A percentile compares a stretch with the other conserved stretches of the same genome.
phyloP scores from a whole-genome alignment of 116 monocot genomes.

The Zostera marina region DNA sequence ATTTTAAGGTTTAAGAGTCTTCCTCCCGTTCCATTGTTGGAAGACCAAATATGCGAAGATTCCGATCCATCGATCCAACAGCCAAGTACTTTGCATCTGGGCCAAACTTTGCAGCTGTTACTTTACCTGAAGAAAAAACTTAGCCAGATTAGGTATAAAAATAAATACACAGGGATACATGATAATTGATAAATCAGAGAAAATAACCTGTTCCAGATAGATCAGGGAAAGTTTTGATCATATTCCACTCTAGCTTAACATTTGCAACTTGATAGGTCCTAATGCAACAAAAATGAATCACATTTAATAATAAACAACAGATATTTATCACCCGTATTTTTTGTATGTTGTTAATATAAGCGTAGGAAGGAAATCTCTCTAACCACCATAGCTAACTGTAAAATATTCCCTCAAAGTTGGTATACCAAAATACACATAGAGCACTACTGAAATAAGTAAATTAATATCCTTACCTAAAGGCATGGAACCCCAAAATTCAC shows the following conservation, averaged over 20 bases:
- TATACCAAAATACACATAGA: no score
- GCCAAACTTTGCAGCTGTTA: slow-evolving; percentile 65
- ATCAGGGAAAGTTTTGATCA: slow-evolving; percentile 85
- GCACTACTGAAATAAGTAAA: no score
- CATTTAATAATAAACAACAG: background rate
- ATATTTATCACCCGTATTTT: background rate
- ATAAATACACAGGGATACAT: no score
- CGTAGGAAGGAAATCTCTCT: no score
- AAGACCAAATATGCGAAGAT: slow-evolving; percentile 72
- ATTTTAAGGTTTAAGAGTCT: no score
- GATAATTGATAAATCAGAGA: no score
- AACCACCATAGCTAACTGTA: no score
- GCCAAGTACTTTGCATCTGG: slow-evolving; percentile 77
- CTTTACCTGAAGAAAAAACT: slow-evolving; percentile 33
- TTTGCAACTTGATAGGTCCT: slow-evolving; percentile 94
- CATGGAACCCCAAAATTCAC: no score
- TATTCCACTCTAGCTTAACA: slow-evolving; percentile 92
- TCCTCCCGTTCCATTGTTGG: slow-evolving; percentile 37
- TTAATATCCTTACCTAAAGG: no score
- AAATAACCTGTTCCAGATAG: slow-evolving; percentile 74
- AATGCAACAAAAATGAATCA: slow-evolving; percentile 1
- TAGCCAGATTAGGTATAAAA: no score
- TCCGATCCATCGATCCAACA: slow-evolving; percentile 83
- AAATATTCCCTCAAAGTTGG: no score
- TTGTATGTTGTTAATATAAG: background rate